Evolutionary conservation across 2,329 filamentous ascomycete species (phyloP), one percentile per base, ranked within the genome.

Genomic region (Stagonosporopsis cucurbitacearum): DNA sequence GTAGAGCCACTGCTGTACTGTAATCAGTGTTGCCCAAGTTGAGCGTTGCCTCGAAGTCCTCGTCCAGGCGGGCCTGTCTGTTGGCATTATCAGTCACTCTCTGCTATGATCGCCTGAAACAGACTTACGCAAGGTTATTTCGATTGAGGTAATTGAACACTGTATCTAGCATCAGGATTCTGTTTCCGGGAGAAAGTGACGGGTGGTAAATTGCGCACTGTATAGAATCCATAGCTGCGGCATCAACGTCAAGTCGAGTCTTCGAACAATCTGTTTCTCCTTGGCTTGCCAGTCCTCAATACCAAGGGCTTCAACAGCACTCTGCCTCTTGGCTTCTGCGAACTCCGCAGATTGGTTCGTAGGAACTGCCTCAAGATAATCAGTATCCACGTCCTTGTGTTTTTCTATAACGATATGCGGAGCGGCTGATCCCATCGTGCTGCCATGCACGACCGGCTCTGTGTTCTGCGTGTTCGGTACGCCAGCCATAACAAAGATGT

Each of bases 141-240:
- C 46, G 25, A 15, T 41, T 49, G 13, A 49, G 46, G 8, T 41
- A 49, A 6, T 41, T 49, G 46, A 41, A 49, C 36, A 49, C 46
- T 41, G 5, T 13, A 25, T 11, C 3, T 25, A n/a, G n/a, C 15
- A 15, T 41, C 36, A 49, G 46, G 23, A 15, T 9, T 13, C 33
- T 19, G 19, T 37, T 37, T 15, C 12, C 3, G 7, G 7, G n/a
- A n/a, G n/a, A 22, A 8, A 13, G 36, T 6, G n/a, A 12, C 20
- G 2, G 19, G 23, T 11, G 19, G n/a, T 36, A 1, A 2, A 40
- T 4, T 9, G 19, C 42, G 20, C 33, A 40, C 42, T 53, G 42
- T 62, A 63, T 28, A 63, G 30, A 12, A 62, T 54, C 60, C 56
- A 63, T 13, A 65, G 45, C 22, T 47, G 46, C 1, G 59, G 59